Conservation (phyloP, 2,329 filamentous ascomycete species). For the Fusarium napiforme region DNA sequence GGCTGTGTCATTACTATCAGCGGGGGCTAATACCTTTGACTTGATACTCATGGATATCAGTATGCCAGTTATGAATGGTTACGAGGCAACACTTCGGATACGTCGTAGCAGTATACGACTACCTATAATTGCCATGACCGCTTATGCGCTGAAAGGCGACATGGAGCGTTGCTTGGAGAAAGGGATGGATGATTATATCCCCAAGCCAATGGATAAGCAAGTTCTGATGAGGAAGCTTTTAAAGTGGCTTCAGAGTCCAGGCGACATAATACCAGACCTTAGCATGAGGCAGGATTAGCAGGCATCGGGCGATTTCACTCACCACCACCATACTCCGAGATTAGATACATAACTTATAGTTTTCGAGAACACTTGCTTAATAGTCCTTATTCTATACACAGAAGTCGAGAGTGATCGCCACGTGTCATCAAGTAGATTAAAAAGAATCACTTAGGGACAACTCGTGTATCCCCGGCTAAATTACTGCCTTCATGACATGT, state of each 20-base stretch:
- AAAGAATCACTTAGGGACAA: neutral
- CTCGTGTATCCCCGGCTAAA: too few species aligned
- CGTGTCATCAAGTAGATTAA: neutral
- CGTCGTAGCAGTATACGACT: neutral
- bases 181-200: slow-evolving; percentile 7
- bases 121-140: slow-evolving; percentile 9
- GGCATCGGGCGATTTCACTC: too few species aligned
- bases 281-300: neutral
- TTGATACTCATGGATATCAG: slow-evolving; percentile 12
- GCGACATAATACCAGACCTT: too few species aligned
- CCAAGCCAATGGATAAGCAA: slow-evolving; percentile 6
- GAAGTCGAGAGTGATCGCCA: accelerated
- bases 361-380: accelerated
- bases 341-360: neutral
- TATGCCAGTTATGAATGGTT: slow-evolving; percentile 5
- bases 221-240: neutral
- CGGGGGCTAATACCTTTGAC: neutral
- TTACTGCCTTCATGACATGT: neutral
- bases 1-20: neutral
- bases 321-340: accelerated
- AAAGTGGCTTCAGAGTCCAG: neutral
- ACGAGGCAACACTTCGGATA: slow-evolving; percentile 1
- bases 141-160: slow-evolving; percentile 2
- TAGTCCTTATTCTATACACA: accelerated
- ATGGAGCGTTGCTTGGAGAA: slow-evolving; percentile 11